Percentiles rank a stretch among this genome's conserved stretches.
Conservation (phyloP, 2,329 filamentous ascomycete genomes). For the Aspergillus melleus region DNA sequence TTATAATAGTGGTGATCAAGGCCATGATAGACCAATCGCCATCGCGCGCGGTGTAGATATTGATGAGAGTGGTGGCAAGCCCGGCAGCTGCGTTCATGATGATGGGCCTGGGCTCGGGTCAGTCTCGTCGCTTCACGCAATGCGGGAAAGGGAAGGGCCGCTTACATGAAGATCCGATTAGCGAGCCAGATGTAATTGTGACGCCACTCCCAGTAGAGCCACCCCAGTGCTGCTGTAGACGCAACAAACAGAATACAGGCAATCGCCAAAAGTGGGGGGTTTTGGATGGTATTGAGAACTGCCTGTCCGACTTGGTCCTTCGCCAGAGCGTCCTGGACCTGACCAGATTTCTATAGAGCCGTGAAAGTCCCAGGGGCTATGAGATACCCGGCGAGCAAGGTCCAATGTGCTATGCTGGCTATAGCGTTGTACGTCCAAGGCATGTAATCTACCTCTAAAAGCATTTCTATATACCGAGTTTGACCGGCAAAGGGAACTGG, state of each 20-base stretch:
- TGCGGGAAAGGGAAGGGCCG: slow-evolving; percentile 9
- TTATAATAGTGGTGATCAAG: slow-evolving; percentile 39
- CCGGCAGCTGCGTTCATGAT: slow-evolving; percentile 53
- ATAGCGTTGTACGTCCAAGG: slow-evolving; percentile 50
- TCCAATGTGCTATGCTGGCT: slow-evolving; percentile 48
- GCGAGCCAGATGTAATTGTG: slow-evolving; percentile 57
- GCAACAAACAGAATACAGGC: slow-evolving; percentile 46
- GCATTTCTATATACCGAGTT: slow-evolving; percentile 46
- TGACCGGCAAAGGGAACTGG: not conserved
- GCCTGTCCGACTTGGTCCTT: slow-evolving; percentile 28
- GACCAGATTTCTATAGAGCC: slow-evolving; percentile 37
- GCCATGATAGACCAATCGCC: slow-evolving; percentile 49
- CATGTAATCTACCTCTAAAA: slow-evolving; percentile 50
- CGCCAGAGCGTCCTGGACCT: slow-evolving; percentile 27
- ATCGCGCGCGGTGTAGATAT: slow-evolving; percentile 51
- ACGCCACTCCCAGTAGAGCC: slow-evolving; percentile 47
- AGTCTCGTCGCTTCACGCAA: not conserved
- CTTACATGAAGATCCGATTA: slow-evolving; percentile 51
- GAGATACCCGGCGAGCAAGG: slow-evolving; percentile 55
- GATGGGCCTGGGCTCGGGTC: slow-evolving; percentile 25
- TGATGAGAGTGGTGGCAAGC: slow-evolving; percentile 51
- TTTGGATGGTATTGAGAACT: slow-evolving; percentile 34
- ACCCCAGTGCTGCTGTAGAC: slow-evolving; percentile 43
- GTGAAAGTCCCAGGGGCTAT: slow-evolving; percentile 56
- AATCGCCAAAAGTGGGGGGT: slow-evolving; percentile 47